Base-by-base conservation (phyloP, 2,329 filamentous ascomycete species). In the Epicoccum nigrum region DNA sequence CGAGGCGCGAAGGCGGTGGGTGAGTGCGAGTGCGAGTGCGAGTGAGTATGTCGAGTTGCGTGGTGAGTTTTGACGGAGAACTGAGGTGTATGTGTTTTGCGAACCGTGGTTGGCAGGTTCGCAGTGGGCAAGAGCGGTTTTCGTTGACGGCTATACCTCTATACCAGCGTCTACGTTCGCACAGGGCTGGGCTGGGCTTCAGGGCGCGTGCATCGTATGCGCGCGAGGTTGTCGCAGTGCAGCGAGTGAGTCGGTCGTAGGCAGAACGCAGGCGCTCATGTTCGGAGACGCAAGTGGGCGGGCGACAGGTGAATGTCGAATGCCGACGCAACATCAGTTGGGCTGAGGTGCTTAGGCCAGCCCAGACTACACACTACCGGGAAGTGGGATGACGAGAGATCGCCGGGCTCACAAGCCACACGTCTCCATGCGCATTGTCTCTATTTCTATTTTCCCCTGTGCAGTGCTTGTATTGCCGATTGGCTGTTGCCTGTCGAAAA, bases 171-270 rank as follows among this genome's bases (percentile, higher is more conserved):
- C 20, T 16, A 33, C 34, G 27, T 44, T 30, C 16, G 49, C 44
- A 30, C 38, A 52, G 21, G 40, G 42, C 38, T 48, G 49, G 38
- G 25, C 38, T 46, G 21, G 40, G 42, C 38, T 48, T 67, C 62
- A 68, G 33, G 65, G 65, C 33, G 63, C 54, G 51, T 50, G 51
- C 62, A 63, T 62, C 30, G 51, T 56, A 39, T 43, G 47, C 40
- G 58, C 51, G 51, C 51, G 35, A 46, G 55, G 45, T 43, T 51
- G 54, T 59, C 56, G 64, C 63, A 62, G 59, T 31, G 51, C 34
- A 54, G 55, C 51, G 55, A 56, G 54, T 32, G 60, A 55, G 39
- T 39, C 39, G 45, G 34, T 54, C 21, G 31, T 33, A 23, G 41
- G 49, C 56, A 59, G 58, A 33, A 39, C 52, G 48, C 54, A 49